Evolutionary conservation across 2,329 filamentous ascomycete genomes (phyloP).

Genomic region (Setomelanomma holmii): DNA sequence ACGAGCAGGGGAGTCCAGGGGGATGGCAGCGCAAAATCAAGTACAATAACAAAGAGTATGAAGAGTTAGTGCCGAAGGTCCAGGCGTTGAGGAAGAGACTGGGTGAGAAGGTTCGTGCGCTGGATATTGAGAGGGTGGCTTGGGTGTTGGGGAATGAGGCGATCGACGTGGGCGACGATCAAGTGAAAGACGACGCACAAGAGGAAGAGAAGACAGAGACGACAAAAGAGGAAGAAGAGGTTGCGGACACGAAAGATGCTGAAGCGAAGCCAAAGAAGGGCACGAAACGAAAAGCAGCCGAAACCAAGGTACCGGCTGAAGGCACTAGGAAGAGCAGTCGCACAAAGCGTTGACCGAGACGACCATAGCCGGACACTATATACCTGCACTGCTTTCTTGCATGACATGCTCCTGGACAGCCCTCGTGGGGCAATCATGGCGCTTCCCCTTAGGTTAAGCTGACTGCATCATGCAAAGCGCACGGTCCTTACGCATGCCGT

Average conservation of each 20-base stretch:
- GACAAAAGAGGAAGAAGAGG: constrained; percentile 2
- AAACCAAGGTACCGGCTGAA: constrained; percentile 16
- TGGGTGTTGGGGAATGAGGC: constrained; percentile 67
- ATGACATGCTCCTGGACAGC: too few species aligned
- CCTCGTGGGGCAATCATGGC: too few species aligned
- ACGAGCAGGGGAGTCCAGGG: constrained; percentile 53
- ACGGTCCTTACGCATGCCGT: too few species aligned
- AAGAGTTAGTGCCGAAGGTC: constrained; percentile 56
- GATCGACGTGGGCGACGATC: constrained; percentile 26
- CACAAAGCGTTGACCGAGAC: too few species aligned
- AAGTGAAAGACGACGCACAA: neutral
- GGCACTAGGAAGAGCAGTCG: constrained; percentile 36
- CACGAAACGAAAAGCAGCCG: constrained; percentile 32
- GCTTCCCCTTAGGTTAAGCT: too few species aligned
- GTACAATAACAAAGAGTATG: constrained; percentile 75
- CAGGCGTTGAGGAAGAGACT: constrained; percentile 33
- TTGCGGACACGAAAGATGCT: neutral
- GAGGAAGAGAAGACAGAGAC: neutral
- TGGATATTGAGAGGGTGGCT: constrained; percentile 73
- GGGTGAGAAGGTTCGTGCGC: constrained; percentile 51
- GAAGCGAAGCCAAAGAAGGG: constrained; percentile 16
- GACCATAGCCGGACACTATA: too few species aligned
- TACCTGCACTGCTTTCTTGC: too few species aligned
- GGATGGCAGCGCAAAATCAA: constrained; percentile 64
- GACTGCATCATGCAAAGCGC: too few species aligned